These are phyloP conservation scores for Fusarium euwallaceae DNA, from an alignment of 2,329 filamentous ascomycete species.

Conservation along the genomic window DNA sequence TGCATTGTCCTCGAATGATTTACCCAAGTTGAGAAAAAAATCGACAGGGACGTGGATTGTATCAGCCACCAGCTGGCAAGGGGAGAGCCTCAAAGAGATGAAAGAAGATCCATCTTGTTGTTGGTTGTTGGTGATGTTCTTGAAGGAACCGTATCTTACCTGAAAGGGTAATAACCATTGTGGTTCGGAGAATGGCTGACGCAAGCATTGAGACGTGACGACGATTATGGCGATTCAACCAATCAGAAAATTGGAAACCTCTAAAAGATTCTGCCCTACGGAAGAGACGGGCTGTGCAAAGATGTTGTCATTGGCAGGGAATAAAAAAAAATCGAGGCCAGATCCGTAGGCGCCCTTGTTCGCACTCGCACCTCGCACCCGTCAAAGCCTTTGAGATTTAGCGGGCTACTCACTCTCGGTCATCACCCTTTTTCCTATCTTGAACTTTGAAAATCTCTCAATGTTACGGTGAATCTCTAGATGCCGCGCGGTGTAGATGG, in stretches of 20 bases:
- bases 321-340: not conserved
- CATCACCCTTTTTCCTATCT: no score
- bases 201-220: not conserved
- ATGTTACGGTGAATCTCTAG: not conserved
- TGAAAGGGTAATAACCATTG: not conserved
- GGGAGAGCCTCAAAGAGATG: not conserved
- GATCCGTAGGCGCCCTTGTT: not conserved
- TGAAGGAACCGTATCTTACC: not conserved
- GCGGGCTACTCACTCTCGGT: not conserved
- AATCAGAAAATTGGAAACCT: not conserved
- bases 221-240: not conserved
- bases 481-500: not conserved
- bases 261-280: not conserved
- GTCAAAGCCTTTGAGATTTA: not conserved
- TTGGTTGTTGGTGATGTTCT: not conserved
- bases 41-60: not conserved
- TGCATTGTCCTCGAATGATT: not conserved
- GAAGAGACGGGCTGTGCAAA: conserved; percentile 1
- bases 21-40: not conserved
- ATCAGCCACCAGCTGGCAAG: not conserved
- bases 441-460: not conserved
- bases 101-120: not conserved
- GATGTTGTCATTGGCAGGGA: not conserved
- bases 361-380: conserved; percentile 13
- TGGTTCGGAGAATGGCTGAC: not conserved